Evolutionary conservation across 495 filamentous ascomycete species (phyloP), one percentile per base, ranked within the genome.

Genomic region (Parachaetomium inaequale): DNA sequence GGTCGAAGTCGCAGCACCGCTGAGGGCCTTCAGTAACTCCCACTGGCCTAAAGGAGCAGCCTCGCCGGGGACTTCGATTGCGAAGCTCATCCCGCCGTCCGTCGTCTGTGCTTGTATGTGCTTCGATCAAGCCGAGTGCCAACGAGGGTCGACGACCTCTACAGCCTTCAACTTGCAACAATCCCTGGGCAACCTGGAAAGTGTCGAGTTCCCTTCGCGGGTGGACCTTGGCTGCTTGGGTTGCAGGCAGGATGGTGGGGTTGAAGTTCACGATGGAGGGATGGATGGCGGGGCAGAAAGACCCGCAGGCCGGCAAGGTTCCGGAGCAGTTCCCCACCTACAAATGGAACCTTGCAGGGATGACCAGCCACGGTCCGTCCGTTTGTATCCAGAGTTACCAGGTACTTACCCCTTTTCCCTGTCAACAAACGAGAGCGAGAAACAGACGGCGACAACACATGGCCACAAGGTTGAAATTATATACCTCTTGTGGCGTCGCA

Each of bases 1-100:
- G 50, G 80, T 82, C n/a, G 90, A 92, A 25, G 86, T 79, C 4
- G 91, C 90, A 26, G 92, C 93, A 28, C 86, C 81, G 28, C 85
- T 76, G 54, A 98, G 76, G 5, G 85, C 83, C 67, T 86, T 85
- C 66, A 87, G 84, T 4, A 98, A 84, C 66, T 88, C 87, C 50
- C 86, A 79, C 32, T 84, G 81, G 58, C 63, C 80, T 46, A 87
- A 73, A 52, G 84, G 84, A 56, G 70, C 73, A 6, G 79, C 80
- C 58, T 81, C 79, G 56, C 81, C 82, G 2, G 81, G 74, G 62
- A 78, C 79, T 66, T 84, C 82, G 66, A 84, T 79, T 42, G 77
- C 69, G 66, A 82, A 82, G 63, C 72, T 78, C 82, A 84, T 84
- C 3, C 15, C 29, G 51, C 8, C 32, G 55, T 19, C 17, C 40